Conservation (phyloP, 1,284 basidiomycete species). For the Ceratobasidium sp. region DNA sequence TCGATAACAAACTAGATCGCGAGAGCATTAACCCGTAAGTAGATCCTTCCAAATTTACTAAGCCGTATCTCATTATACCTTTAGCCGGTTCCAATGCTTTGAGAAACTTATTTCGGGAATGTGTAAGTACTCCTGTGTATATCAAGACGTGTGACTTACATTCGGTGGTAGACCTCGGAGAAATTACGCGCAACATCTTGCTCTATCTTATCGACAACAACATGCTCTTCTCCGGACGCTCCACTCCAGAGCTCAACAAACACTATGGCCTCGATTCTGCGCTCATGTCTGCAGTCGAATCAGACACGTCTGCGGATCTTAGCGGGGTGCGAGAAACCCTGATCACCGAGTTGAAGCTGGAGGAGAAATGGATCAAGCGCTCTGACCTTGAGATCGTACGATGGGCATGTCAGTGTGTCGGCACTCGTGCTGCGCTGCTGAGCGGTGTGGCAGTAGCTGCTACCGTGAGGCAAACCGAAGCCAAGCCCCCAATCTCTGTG, state of each 20-base stretch:
- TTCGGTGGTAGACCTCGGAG: constrained; percentile 73
- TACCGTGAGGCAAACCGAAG: constrained; percentile 78
- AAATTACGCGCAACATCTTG: constrained; percentile 86
- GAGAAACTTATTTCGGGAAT: constrained; percentile 99
- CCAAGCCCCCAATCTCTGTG: constrained; percentile 66
- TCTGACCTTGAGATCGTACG: constrained; percentile 74
- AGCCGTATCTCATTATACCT: background rate
- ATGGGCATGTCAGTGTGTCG: constrained; percentile 80
- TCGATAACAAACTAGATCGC: constrained; percentile 91
- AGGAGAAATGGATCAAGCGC: constrained; percentile 57
- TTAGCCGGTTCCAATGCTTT: constrained; percentile 82
- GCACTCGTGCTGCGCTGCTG: constrained; percentile 79
- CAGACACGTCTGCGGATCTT: constrained; percentile 49
- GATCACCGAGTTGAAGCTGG: constrained; percentile 28
- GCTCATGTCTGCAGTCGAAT: constrained; percentile 86
- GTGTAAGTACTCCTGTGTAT: constrained; percentile 59
- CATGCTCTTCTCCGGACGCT: constrained; percentile 79
- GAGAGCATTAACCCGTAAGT: constrained; percentile 85
- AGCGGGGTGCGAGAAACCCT: constrained; percentile 41
- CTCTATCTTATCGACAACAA: constrained; percentile 81
- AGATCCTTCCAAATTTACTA: background rate
- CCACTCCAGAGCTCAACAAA: constrained; percentile 74
- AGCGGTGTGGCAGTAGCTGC: constrained; percentile 89
- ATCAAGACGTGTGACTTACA: background rate
- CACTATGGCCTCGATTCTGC: constrained; percentile 96